Evolutionary conservation across 2,329 filamentous ascomycete genomes (phyloP).

Genomic region (Rosellinia necatrix): DNA sequence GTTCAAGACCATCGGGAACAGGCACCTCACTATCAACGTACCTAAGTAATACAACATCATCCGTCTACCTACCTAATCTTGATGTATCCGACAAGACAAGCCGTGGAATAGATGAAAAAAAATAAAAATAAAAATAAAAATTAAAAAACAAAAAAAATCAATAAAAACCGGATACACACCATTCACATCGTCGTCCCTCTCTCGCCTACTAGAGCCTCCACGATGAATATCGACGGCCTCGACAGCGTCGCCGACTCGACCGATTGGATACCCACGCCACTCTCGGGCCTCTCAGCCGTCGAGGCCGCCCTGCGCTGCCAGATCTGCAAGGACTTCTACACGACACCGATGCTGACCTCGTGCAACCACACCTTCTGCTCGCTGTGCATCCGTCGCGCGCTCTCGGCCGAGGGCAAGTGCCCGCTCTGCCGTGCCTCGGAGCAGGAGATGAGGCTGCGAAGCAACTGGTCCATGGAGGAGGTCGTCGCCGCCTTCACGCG

Average conservation of each 20-base stretch:
- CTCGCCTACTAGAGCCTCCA: background rate
- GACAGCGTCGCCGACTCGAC: slow-evolving; percentile 73
- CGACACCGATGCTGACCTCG: slow-evolving; percentile 90
- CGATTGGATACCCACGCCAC: slow-evolving; percentile 77
- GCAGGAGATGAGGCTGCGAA: slow-evolving; percentile 82
- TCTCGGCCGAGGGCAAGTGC: slow-evolving; percentile 84
- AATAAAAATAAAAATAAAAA: too few relatives aligned
- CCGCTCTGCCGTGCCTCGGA: slow-evolving; percentile 79
- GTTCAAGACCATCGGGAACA: too few relatives aligned
- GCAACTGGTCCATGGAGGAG: slow-evolving; percentile 85
- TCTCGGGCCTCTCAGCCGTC: slow-evolving; percentile 69
- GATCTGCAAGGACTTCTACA: slow-evolving; percentile 97
- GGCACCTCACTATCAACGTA: too few relatives aligned
- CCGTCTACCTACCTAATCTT: too few relatives aligned
- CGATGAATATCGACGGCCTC: slow-evolving; percentile 34
- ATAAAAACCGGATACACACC: background rate
- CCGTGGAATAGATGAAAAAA: too few relatives aligned
- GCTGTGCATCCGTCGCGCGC: slow-evolving; percentile 85
- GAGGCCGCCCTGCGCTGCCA: slow-evolving; percentile 91
- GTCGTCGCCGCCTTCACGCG: slow-evolving; percentile 77
- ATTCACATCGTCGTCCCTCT: background rate
- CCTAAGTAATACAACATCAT: too few relatives aligned
- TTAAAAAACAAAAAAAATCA: too few relatives aligned
- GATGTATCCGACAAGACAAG: too few relatives aligned
- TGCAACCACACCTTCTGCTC: slow-evolving; percentile 98